Evolutionary conservation across 2,329 filamentous ascomycete species (phyloP), one percentile per base, ranked within the genome.

Genomic region (Zymoseptoria crescenta): DNA sequence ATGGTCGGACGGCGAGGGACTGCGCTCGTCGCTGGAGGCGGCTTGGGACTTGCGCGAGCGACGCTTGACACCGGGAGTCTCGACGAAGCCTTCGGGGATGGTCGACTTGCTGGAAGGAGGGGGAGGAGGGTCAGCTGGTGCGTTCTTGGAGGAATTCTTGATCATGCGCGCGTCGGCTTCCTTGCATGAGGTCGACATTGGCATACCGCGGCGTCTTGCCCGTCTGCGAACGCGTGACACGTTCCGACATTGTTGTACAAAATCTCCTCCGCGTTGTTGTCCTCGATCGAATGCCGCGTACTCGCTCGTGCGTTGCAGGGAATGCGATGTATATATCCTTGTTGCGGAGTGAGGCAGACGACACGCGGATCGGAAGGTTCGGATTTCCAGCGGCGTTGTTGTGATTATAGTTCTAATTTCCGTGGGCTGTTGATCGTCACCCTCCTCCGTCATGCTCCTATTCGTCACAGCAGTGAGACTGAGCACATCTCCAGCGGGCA

Each of bases 121-220:
- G 16, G 35, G 35, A 41, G 4, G 10, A 9, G 16, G 10, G 35
- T 41, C 35, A 41, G 35, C 35, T 41, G 35, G 10, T 41, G 35
- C 7, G 28, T 13, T 27, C 28, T n/a, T n/a, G n/a, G n/a, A n/a
- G n/a, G 19, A 8, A 13, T 52, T 20, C 9, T 24, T 28, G 24
- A n/a, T 24, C 28, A 52, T 52, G 50, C 28, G 24, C 16, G 50
- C 50, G 19, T 13, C 50, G 24, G n/a, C 49, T 50, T 50, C 49
- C 24, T 41, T 41, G 35, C 35, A 41, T 41, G 35, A 41, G 35
- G 49, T 50, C 9, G 49, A 50, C 24, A 8, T 5, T 24, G 20
- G 57, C 75, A 68, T 68, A 80, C 78, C 71, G 75, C 48, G 77
- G 77, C 56, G 77, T 79, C 67, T 76, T 78, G 62, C 78, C 78